A percentile compares a stretch with the other conserved stretches of the same genome.
Conservation (phyloP, 257 asterid species). For the Fraxinus americana region DNA sequence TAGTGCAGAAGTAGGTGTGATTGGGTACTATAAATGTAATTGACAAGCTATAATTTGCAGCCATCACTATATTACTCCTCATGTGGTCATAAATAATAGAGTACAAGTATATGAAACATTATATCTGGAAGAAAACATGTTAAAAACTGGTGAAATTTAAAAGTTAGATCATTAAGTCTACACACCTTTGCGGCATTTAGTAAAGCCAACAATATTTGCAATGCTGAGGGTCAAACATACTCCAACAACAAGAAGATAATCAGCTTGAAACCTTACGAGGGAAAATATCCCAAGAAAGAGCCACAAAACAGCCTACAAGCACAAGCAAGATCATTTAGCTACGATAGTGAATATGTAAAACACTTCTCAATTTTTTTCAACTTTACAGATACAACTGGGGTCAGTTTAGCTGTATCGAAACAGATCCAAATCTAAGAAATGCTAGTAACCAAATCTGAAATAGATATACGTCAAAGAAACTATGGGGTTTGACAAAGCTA, state of each 20-base stretch:
- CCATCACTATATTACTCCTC: conserved; percentile 2
- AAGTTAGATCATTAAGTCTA: conserved; percentile 15
- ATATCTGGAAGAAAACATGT: not conserved
- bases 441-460: not conserved
- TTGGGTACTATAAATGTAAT: not conserved
- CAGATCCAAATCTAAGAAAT: not conserved
- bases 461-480: not conserved
- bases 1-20: not conserved
- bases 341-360: not conserved
- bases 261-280: conserved; percentile 87
- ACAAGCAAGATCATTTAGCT: conserved; percentile 11
- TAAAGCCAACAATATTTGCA: conserved; percentile 97
- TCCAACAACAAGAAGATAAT: conserved; percentile 91
- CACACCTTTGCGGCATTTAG: conserved; percentile 94
- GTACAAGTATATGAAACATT: not conserved
- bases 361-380: not conserved
- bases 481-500: too few species aligned
- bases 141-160: conserved; percentile 8
- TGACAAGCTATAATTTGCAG: not conserved
- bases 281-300: conserved; percentile 81
- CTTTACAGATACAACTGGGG: not conserved
- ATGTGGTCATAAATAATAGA: not conserved
- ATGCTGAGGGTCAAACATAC: conserved; percentile 96
- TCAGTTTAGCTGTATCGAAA: not conserved
- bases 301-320: conserved; percentile 83